A percentile compares a stretch with the other conserved stretches of the same genome.
phyloP scores from a whole-genome alignment of 163 green algal genomes.

The Chlamydomonas reinhardtii region DNA sequence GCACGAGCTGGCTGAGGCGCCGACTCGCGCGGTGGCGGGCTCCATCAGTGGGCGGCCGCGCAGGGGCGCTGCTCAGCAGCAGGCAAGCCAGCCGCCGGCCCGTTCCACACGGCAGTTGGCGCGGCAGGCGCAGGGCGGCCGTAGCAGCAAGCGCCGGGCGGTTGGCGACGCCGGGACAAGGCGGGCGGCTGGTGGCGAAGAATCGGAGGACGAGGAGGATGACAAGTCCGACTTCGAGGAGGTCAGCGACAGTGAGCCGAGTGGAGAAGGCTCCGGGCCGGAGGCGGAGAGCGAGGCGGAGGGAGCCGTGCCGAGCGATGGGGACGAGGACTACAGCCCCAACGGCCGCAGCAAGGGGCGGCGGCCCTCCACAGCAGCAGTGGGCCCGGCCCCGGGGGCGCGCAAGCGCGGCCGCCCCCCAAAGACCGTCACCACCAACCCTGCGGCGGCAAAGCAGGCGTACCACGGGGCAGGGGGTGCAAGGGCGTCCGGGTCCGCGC shows the following conservation, averaged over 20 bases:
- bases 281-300: not conserved
- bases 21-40: too few species aligned
- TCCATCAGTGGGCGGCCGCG: too few species aligned
- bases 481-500: not conserved
- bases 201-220: not conserved
- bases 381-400: not conserved
- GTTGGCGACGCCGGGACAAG: too few species aligned
- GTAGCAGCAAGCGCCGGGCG: too few species aligned
- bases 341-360: too few species aligned
- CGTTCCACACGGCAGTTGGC: too few species aligned
- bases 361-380: not conserved
- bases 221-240: too few species aligned
- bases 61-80: too few species aligned
- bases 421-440: not conserved
- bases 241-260: too few species aligned
- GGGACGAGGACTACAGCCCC: constrained; percentile 15
- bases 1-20: too few species aligned
- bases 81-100: too few species aligned
- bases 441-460: not conserved
- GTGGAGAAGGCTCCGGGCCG: not conserved
- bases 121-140: too few species aligned
- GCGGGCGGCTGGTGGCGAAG: not conserved
- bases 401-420: not conserved
- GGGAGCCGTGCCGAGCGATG: not conserved
- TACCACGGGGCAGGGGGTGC: not conserved